A percentile compares a stretch with the other conserved stretches of the same genome.
Conservation (phyloP, 768 basidiomycete species). For the Suillus decipiens region DNA sequence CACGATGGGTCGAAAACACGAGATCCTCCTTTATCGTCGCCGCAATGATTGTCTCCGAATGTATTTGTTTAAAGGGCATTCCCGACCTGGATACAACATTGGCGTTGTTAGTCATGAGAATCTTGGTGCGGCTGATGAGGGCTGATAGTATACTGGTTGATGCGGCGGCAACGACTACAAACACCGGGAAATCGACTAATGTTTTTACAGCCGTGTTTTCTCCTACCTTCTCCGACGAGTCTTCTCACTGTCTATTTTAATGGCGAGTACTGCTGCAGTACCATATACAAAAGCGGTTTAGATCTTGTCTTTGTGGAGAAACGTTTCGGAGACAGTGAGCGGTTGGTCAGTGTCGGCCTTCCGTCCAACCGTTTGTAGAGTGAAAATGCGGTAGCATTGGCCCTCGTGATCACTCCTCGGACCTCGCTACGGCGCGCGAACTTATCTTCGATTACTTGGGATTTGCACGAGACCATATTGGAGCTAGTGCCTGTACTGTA, state of each 20-base stretch:
- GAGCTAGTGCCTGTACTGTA: conserved; percentile 1
- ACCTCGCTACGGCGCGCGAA: conserved; percentile 14
- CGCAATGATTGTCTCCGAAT: conserved; percentile 14
- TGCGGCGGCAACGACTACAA: conserved; percentile 23
- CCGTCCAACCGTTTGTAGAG: conserved; percentile 18
- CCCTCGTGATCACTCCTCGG: conserved; percentile 23
- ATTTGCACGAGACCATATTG: conserved; percentile 11
- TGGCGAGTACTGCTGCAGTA: conserved; percentile 4
- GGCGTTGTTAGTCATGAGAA: conserved; percentile 22
- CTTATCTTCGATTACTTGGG: conserved; percentile 7
- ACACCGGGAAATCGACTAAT: conserved; percentile 19
- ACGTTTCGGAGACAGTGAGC: conserved; percentile 13
- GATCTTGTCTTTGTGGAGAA: conserved; percentile 13
- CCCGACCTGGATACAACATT: conserved; percentile 14
- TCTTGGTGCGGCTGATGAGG: conserved; percentile 19
- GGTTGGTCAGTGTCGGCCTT: conserved; percentile 16
- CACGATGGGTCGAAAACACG: conserved; percentile 16
- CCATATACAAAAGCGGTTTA: neutral
- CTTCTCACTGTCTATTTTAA: conserved; percentile 31
- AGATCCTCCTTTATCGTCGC: conserved; percentile 20
- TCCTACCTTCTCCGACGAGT: conserved; percentile 13
- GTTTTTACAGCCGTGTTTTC: conserved; percentile 11
- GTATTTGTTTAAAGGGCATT: conserved; percentile 12
- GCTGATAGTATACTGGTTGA: conserved; percentile 1
- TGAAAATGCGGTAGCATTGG: conserved; percentile 11